Evolutionary conservation across 371 early-diverging fungal genomes (phyloP).

Genomic region (Circinella minor): DNA sequence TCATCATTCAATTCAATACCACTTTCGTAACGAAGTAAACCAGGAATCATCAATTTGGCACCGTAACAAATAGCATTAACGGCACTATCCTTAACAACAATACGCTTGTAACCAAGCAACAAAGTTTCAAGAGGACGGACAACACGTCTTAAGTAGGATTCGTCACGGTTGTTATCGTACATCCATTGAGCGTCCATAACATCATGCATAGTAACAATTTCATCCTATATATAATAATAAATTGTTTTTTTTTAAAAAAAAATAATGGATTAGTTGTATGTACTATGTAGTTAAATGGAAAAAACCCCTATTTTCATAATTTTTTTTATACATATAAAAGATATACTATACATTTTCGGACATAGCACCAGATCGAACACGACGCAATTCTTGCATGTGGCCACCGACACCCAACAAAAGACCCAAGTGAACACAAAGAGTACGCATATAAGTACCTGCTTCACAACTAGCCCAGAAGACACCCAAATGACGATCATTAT

Average conservation of each 20-base stretch:
- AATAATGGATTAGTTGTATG: not conserved
- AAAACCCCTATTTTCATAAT: too few relatives aligned
- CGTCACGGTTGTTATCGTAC: conserved; percentile 96
- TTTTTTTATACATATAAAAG: too few relatives aligned
- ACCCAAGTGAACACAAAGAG: conserved; percentile 99
- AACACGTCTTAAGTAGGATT: conserved; percentile 87
- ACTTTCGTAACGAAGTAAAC: conserved; percentile 96
- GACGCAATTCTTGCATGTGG: conserved; percentile 99
- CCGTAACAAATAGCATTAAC: conserved; percentile 99
- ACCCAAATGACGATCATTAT: conserved; percentile 94
- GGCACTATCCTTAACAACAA: conserved; percentile 99
- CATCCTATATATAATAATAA: conserved; percentile 53
- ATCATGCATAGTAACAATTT: conserved; percentile 99
- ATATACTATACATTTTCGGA: conserved; percentile 77
- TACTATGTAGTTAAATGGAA: too few relatives aligned
- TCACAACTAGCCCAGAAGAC: conserved; percentile 99
- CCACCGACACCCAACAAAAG: conserved; percentile 96
- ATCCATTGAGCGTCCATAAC: conserved; percentile 98
- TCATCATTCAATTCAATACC: conserved; percentile 96
- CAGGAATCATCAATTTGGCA: conserved; percentile 98
- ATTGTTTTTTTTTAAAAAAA: not conserved
- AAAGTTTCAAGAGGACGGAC: conserved; percentile 98
- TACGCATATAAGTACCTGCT: conserved; percentile 99
- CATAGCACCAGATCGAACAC: conserved; percentile 96
- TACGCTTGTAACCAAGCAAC: conserved; percentile 94